Conservation (phyloP, 2,329 filamentous ascomycete species). For the Xylaria sp. region DNA sequence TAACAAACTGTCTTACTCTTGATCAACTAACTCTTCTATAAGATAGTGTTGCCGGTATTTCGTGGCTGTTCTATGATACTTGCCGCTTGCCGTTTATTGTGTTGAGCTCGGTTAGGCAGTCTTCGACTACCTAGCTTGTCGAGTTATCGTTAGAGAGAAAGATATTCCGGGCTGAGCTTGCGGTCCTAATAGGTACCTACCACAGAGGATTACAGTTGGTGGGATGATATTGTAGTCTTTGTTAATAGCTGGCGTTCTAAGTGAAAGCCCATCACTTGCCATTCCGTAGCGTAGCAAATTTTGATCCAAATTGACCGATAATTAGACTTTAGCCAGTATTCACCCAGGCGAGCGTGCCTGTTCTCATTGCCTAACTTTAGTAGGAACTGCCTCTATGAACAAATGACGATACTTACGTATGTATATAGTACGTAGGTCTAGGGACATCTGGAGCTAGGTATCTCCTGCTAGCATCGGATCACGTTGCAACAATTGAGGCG, state of each 20-base stretch:
- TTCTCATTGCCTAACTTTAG: not conserved
- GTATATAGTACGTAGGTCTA: not conserved
- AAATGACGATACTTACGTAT: not conserved
- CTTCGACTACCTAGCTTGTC: not conserved
- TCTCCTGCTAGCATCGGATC: not conserved
- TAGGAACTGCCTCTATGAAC: not conserved
- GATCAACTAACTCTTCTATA: not conserved
- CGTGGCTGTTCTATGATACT: not conserved
- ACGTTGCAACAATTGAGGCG: constrained; percentile 9
- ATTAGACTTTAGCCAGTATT: not conserved
- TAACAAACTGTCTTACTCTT: not conserved
- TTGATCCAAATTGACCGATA: not conserved
- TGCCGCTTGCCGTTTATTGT: not conserved
- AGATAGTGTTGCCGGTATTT: not conserved
- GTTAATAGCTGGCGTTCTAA: not conserved
- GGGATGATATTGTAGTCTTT: not conserved
- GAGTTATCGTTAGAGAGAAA: too few species aligned
- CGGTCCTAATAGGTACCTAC: too few species aligned
- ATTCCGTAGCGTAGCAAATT: not conserved
- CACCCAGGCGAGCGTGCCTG: not conserved
- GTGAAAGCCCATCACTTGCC: not conserved
- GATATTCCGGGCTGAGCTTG: too few species aligned
- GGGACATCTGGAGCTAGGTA: too few species aligned
- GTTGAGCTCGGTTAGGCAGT: not conserved
- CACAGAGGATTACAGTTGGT: too few species aligned